phyloP scores from a whole-genome alignment of 2,329 filamentous ascomycete genomes.

The Scortechinia acanthostroma region DNA sequence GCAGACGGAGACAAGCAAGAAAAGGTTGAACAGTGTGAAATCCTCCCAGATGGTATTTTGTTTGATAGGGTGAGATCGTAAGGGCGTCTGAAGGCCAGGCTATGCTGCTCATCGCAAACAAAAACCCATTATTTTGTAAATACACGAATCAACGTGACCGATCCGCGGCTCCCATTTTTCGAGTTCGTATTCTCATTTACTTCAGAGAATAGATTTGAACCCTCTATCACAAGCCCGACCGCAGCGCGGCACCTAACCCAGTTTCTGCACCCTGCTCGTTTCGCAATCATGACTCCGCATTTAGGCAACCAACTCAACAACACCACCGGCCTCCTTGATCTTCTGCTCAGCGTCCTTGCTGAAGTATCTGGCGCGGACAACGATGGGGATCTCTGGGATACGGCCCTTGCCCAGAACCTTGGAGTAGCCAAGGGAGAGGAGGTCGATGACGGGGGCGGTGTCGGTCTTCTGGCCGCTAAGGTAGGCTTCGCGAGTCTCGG shows the following conservation, averaged over 20 bases:
- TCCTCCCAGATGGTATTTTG: not conserved
- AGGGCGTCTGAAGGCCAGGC: not conserved
- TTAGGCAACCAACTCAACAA: conserved; percentile 91
- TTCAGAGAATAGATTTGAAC: not conserved
- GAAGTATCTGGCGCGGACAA: conserved; percentile 92
- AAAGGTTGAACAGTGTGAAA: not conserved
- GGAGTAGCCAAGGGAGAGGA: conserved; percentile 92
- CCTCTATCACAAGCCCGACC: not conserved
- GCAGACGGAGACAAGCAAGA: not conserved
- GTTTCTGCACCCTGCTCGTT: too few relatives aligned
- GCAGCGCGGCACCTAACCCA: not conserved
- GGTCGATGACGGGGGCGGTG: conserved; percentile 94
- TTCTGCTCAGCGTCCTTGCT: conserved; percentile 95
- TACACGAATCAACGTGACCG: conserved; percentile 1
- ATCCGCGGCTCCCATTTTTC: not conserved
- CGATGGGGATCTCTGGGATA: conserved; percentile 83
- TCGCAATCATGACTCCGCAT: not conserved
- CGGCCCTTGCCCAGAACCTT: conserved; percentile 99
- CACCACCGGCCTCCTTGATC: conserved; percentile 95
- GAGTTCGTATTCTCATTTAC: not conserved
- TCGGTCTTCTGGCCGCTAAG: conserved; percentile 72
- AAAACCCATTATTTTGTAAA: not conserved
- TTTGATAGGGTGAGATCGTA: not conserved
- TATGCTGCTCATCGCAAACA: not conserved
- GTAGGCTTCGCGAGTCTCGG: conserved; percentile 90